Percentiles rank a stretch among this genome's conserved stretches.
These are phyloP conservation scores for Pythium graminicola DNA, from an alignment of 352 stramenopile species.

Conservation along the genomic window DNA sequence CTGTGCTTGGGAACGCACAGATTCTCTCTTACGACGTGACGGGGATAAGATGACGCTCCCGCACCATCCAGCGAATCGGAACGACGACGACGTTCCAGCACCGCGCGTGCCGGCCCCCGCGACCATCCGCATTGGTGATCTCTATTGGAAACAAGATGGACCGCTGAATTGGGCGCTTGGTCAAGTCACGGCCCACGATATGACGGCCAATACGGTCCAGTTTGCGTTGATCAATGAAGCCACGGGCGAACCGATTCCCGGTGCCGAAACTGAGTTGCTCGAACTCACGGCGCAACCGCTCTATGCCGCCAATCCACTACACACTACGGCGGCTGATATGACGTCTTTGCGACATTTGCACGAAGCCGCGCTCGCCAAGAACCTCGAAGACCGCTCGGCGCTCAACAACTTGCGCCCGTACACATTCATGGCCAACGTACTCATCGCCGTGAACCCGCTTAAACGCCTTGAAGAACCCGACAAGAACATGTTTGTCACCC, in stretches of 20 bases:
- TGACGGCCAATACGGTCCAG: conserved; percentile 26
- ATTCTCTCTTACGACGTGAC: background rate
- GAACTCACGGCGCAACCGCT: conserved; percentile 41
- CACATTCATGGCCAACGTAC: conserved; percentile 85
- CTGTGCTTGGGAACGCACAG: background rate
- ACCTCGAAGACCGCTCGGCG: conserved; percentile 75
- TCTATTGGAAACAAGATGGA: conserved; percentile 79
- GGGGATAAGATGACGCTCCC: conserved; percentile 6
- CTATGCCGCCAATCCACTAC: conserved; percentile 67
- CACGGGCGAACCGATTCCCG: conserved; percentile 41
- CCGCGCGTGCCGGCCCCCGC: conserved; percentile 2
- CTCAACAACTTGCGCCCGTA: conserved; percentile 73
- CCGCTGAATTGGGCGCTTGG: conserved; percentile 56
- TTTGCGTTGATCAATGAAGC: conserved; percentile 58
- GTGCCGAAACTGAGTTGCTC: conserved; percentile 28
- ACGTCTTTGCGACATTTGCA: conserved; percentile 78
- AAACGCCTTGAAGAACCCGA: conserved; percentile 65
- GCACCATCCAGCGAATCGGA: conserved; percentile 6
- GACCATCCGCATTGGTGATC: conserved; percentile 53
- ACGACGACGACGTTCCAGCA: conserved; percentile 9
- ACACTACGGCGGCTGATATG: conserved; percentile 72
- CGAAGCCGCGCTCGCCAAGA: conserved; percentile 82
- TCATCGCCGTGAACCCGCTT: conserved; percentile 82
- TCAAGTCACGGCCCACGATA: conserved; percentile 52
- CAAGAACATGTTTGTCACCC: conserved; percentile 61